Percentiles rank a stretch among this genome's conserved stretches.
phyloP scores from a whole-genome alignment of 2,329 filamentous ascomycete species.

The Aspergillus pseudotamarii region DNA sequence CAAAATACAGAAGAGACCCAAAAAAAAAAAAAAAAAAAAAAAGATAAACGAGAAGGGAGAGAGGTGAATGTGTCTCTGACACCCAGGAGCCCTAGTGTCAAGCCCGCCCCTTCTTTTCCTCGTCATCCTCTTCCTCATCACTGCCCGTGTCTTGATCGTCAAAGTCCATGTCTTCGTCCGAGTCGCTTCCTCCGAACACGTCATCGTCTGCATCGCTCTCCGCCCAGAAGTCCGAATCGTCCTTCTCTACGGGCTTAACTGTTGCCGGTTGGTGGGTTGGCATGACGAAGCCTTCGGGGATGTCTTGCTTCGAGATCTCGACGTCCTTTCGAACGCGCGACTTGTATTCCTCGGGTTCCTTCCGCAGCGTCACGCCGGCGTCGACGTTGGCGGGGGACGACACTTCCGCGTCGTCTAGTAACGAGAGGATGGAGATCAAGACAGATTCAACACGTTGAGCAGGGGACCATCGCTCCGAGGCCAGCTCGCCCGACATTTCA shows the following conservation, averaged over 20 bases:
- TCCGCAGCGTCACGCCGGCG: constrained; percentile 82
- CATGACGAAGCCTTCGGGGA: constrained; percentile 79
- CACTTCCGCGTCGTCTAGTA: constrained; percentile 92
- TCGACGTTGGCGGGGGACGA: constrained; percentile 94
- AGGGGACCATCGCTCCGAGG: constrained; percentile 91
- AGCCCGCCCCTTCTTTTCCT: not conserved
- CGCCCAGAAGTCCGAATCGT: constrained; percentile 77
- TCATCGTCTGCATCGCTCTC: constrained; percentile 72
- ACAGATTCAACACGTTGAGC: constrained; percentile 94
- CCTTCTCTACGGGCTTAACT: constrained; percentile 63
- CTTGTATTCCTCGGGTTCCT: constrained; percentile 71
- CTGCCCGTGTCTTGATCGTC: constrained; percentile 55
- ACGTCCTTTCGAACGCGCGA: constrained; percentile 69
- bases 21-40: not conserved
- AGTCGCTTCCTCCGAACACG: constrained; percentile 76
- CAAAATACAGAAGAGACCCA: not conserved
- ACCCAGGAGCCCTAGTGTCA: not conserved
- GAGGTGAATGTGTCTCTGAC: not conserved
- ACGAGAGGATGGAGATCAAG: constrained; percentile 84
- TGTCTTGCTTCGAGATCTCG: constrained; percentile 73
- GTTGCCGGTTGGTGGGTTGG: constrained; percentile 67
- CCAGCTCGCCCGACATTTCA: constrained; percentile 84
- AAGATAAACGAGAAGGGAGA: not conserved
- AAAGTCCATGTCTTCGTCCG: constrained; percentile 50
- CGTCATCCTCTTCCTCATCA: constrained; percentile 57